Evolutionary conservation across 805 yeast genomes (phyloP), one percentile per base, ranked within the genome.

Genomic region (Kodamaea kakaduensis): DNA sequence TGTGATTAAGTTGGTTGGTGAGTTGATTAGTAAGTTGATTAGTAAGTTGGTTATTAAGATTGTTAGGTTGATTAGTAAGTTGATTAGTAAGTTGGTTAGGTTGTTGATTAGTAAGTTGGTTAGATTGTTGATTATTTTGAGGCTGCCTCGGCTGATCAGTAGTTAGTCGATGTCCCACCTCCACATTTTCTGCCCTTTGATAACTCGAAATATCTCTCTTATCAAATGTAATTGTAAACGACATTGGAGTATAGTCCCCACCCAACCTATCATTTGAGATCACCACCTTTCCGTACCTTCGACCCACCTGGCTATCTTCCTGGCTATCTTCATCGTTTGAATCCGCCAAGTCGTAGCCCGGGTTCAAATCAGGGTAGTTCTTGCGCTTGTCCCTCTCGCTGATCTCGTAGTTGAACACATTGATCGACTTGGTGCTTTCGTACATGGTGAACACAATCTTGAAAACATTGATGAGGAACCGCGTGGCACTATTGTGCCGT

Each of bases 371-470:
- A 40, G 64, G 66, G 43, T 70, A 72, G n/a, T 69, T 67, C 23
- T 51, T 56, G 8, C 59, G 66, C 20, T 48, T 49, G 23, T 61
- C 68, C 12, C 43, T 47, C 16, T 56, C 61, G 9, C 54, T 47
- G 18, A 75, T 66, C 16, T 61, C 46, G 47, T 73, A 75, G 45
- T 72, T 70, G 41, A 64, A 61, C 9, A 61, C 46, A 45, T 71
- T 75, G 25, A 75, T 67, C 1, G 71, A 59, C 25, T 73, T 72
- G 1, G 80, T 73, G 9, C 77, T 65, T 39, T 58, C 66, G 47
- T 58, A 75, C 35, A 70, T 64, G 10, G 64, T 46, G 41, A 56
- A 47, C 42, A 61, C 44, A 43, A 51, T 59, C 39, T 42, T 55
- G 50, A 69, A 61, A 19, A 48, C 50, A 29, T 48, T 47, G 34